Conservation (phyloP, 441 rosid species). For the Croton setiger region DNA sequence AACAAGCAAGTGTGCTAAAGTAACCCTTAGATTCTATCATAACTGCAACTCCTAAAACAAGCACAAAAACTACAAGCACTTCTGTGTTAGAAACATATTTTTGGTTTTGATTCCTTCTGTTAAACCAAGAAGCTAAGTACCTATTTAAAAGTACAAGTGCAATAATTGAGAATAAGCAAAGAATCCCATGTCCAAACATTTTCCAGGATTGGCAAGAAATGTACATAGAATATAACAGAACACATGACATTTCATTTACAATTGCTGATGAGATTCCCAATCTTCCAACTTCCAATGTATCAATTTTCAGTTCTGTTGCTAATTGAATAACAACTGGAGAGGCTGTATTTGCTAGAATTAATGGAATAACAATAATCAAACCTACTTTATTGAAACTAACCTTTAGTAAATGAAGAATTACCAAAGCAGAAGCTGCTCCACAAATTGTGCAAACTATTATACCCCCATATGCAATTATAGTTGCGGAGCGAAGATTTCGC, state of each 20-base stretch:
- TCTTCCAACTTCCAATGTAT: constrained; percentile 62
- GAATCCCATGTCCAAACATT: constrained; percentile 31
- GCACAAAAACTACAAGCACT: constrained; percentile 41
- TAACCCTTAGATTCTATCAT: constrained; percentile 38
- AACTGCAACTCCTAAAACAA: constrained; percentile 32
- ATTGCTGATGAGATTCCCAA: constrained; percentile 54
- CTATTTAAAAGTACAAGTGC: constrained; percentile 37
- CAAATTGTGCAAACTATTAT: constrained; percentile 33
- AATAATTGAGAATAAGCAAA: constrained; percentile 26
- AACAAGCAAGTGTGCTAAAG: constrained; percentile 48
- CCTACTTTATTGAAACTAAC: constrained; percentile 19
- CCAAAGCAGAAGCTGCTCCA: constrained; percentile 37
- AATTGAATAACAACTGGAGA: constrained; percentile 70
- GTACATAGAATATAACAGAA: constrained; percentile 27
- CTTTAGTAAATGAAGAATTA: constrained; percentile 28
- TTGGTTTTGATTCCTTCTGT: constrained; percentile 45
- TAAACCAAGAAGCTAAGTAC: constrained; percentile 55
- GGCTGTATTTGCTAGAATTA: constrained; percentile 63
- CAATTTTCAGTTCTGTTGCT: constrained; percentile 68
- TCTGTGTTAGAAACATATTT: constrained; percentile 60
- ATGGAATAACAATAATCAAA: constrained; percentile 27
- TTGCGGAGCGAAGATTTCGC: constrained; percentile 43
- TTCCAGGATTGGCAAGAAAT: constrained; percentile 22
- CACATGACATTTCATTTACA: constrained; percentile 55
- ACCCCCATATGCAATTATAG: constrained; percentile 43